A percentile compares a stretch with the other conserved stretches of the same genome.
phyloP scores from a whole-genome alignment of 2,329 filamentous ascomycete species.

The Botrytis hyacinthi region DNA sequence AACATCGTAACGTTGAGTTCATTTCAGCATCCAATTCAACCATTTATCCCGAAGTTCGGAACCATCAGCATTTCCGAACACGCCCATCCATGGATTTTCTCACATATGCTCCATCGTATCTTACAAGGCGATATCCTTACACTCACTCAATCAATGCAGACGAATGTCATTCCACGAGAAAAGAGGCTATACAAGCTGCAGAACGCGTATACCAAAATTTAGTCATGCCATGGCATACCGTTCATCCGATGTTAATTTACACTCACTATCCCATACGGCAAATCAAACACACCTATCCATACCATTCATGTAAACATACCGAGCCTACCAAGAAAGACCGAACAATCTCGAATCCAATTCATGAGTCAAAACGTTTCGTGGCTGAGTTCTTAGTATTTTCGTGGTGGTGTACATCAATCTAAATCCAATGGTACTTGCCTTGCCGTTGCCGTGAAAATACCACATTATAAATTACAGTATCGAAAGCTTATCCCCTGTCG shows the following conservation, averaged over 20 bases:
- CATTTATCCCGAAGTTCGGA: conserved; percentile 5
- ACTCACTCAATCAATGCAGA: neutral
- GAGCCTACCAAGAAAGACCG: neutral
- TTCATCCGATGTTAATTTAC: conserved; percentile 8
- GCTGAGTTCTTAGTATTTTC: conserved; percentile 12
- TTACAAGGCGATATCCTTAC: conserved; percentile 9
- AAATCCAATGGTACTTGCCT: neutral
- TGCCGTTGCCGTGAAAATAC: conserved; percentile 2
- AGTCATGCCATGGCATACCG: neutral
- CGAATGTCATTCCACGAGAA: neutral
- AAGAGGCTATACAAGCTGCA: neutral
- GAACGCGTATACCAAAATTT: neutral
- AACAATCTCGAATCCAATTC: neutral
- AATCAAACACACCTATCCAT: neutral
- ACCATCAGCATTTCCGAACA: conserved; percentile 12
- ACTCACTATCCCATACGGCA: neutral
- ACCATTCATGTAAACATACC: neutral
- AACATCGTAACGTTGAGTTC: conserved; percentile 10
- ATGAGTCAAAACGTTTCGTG: neutral
- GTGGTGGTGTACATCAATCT: conserved; percentile 1
- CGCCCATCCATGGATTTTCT: conserved; percentile 3
- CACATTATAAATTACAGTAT: neutral
- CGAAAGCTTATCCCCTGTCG: neutral
- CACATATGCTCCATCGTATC: neutral
- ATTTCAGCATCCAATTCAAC: conserved; percentile 1